Conservation (phyloP, 164 flowering plant genomes). For the Kingdonia uniflora region DNA sequence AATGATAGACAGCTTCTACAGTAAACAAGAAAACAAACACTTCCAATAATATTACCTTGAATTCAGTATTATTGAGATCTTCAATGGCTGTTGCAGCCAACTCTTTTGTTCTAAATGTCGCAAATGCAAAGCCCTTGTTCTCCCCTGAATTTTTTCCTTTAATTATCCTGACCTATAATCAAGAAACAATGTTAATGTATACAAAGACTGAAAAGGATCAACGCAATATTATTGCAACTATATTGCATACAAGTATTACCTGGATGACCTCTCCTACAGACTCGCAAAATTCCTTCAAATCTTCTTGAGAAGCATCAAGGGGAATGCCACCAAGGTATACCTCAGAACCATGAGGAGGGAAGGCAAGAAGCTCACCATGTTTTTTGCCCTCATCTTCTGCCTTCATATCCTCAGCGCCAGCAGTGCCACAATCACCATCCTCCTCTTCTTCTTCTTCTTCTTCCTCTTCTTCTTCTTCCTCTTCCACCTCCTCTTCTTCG, state of each 20-base stretch:
- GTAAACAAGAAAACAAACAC: too few species aligned
- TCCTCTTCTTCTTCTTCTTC: constrained; percentile 39
- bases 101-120: constrained; percentile 60
- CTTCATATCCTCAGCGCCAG: constrained; percentile 31
- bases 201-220: not conserved
- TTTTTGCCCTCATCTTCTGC: constrained; percentile 37
- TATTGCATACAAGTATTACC: constrained; percentile 24
- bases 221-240: not conserved
- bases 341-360: constrained; percentile 94
- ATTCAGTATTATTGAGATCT: constrained; percentile 47
- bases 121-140: constrained; percentile 87
- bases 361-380: constrained; percentile 77
- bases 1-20: too few species aligned
- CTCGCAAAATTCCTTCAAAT: constrained; percentile 52
- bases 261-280: constrained; percentile 73
- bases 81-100: constrained; percentile 73
- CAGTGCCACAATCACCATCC: constrained; percentile 14
- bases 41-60: constrained; percentile 63
- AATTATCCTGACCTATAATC: constrained; percentile 63
- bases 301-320: constrained; percentile 56
- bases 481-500: constrained; percentile 56
- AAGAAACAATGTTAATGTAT: constrained; percentile 2
- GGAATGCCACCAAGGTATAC: constrained; percentile 78
- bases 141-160: constrained; percentile 62
- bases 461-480: constrained; percentile 38